A percentile compares a stretch with the other conserved stretches of the same genome.
phyloP scores from a whole-genome alignment of 441 rosid species.

The Syzygium syzygioides region DNA sequence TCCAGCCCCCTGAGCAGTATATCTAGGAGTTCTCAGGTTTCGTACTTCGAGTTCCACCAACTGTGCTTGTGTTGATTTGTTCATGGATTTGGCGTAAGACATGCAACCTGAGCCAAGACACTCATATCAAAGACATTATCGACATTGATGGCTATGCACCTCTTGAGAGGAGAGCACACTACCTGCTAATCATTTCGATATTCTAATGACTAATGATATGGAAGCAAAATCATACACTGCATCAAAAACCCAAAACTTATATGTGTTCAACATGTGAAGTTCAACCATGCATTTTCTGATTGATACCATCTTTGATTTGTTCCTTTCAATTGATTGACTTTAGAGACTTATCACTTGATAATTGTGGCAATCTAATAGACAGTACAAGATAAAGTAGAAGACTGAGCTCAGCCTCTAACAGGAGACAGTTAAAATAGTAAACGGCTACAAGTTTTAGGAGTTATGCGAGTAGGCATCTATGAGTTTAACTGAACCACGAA shows the following conservation, averaged over 20 bases:
- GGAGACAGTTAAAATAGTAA: background rate
- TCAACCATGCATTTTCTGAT: background rate
- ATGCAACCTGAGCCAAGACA: background rate
- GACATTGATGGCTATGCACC: background rate
- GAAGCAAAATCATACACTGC: background rate
- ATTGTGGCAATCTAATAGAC: background rate
- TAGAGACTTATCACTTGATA: background rate
- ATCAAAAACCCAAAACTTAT: background rate
- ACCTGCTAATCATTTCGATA: background rate
- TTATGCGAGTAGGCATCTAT: background rate
- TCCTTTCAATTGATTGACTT: background rate
- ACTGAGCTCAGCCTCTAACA: background rate
- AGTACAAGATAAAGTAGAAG: background rate
- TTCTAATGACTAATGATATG: background rate
- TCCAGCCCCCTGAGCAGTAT: background rate
- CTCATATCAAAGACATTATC: background rate
- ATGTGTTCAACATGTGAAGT: background rate
- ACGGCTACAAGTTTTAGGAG: background rate
- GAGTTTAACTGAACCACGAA: background rate
- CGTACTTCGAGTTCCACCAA: background rate
- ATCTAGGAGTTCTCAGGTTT: background rate
- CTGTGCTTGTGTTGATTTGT: background rate
- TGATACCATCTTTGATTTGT: background rate
- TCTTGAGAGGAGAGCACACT: background rate
- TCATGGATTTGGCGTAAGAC: background rate